phyloP scores from a whole-genome alignment of 805 yeast genomes.

The Priceomyces carsonii region DNA sequence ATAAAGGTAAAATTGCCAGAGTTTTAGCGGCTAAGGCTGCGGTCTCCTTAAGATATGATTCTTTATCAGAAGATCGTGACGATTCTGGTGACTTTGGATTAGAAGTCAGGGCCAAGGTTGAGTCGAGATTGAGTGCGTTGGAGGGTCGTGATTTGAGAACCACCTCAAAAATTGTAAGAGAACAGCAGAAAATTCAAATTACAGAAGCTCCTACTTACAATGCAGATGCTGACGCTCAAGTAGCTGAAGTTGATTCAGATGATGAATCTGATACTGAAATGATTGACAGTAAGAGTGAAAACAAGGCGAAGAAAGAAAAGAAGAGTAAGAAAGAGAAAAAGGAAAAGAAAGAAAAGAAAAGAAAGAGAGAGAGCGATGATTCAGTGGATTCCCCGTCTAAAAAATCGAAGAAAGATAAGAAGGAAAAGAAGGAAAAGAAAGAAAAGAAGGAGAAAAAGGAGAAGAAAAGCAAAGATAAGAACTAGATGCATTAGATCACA shows the following conservation, averaged over 20 bases:
- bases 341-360: constrained; percentile 26
- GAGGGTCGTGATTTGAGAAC: constrained; percentile 97
- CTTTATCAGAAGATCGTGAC: constrained; percentile 94
- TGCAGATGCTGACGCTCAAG: constrained; percentile 87
- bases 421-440: constrained; percentile 25
- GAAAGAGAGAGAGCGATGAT: constrained; percentile 17
- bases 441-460: constrained; percentile 29
- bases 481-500: constrained; percentile 29
- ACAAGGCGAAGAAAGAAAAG: constrained; percentile 29
- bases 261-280: constrained; percentile 34
- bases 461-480: constrained; percentile 22
- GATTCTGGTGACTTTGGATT: constrained; percentile 94
- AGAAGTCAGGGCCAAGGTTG: constrained; percentile 89
- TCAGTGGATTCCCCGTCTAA: constrained; percentile 9
- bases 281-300: constrained; percentile 28
- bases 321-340: constrained; percentile 23
- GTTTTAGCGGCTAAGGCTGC: constrained; percentile 99
- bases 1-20: constrained; percentile 98
- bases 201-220: constrained; percentile 86
- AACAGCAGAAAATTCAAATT: constrained; percentile 83
- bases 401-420: constrained; percentile 17
- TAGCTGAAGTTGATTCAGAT: constrained; percentile 30
- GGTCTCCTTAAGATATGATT: constrained; percentile 94
- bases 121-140: constrained; percentile 87
- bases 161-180: constrained; percentile 77